A percentile compares a stretch with the other conserved stretches of the same genome.
Conservation (phyloP, 2,329 filamentous ascomycete species). For the Ceratocystis eucalypticola region DNA sequence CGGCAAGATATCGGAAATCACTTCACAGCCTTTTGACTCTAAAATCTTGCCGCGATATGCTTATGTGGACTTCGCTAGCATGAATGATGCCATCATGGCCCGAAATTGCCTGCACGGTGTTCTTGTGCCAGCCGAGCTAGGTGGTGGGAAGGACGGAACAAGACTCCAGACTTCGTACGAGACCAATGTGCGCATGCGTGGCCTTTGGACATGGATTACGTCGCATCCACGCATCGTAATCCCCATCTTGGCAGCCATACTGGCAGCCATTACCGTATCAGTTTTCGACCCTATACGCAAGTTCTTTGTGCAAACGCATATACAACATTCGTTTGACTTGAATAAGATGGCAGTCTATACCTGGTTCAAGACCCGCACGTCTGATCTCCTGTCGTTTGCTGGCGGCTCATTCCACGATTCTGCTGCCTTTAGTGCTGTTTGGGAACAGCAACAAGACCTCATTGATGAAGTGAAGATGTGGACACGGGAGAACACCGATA, state of each 20-base stretch:
- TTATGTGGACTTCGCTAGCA: constrained; percentile 58
- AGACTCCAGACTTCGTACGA: constrained; percentile 73
- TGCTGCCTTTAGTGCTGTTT: constrained; percentile 64
- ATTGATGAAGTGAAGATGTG: constrained; percentile 74
- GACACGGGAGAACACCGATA: constrained; percentile 78
- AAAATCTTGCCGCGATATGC: constrained; percentile 74
- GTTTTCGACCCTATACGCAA: constrained; percentile 91
- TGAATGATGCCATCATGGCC: constrained; percentile 71
- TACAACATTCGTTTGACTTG: constrained; percentile 63
- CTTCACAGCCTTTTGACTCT: constrained; percentile 68
- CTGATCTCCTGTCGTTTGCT: constrained; percentile 47
- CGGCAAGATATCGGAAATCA: constrained; percentile 80
- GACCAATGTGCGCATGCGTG: constrained; percentile 59
- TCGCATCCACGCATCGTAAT: constrained; percentile 81
- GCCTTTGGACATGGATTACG: constrained; percentile 76
- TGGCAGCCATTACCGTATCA: constrained; percentile 71
- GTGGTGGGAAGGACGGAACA: constrained; percentile 64
- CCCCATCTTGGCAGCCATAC: constrained; percentile 62
- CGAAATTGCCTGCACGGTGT: constrained; percentile 87
- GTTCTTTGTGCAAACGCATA: constrained; percentile 79
- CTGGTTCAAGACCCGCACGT: constrained; percentile 66
- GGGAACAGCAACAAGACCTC: constrained; percentile 70
- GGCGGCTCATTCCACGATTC: constrained; percentile 44
- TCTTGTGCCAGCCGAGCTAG: constrained; percentile 51
- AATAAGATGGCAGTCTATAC: constrained; percentile 60